Evolutionary conservation across 345 rosid species (phyloP), one percentile per base, ranked within the genome.

Genomic region (Brassica carinata): DNA sequence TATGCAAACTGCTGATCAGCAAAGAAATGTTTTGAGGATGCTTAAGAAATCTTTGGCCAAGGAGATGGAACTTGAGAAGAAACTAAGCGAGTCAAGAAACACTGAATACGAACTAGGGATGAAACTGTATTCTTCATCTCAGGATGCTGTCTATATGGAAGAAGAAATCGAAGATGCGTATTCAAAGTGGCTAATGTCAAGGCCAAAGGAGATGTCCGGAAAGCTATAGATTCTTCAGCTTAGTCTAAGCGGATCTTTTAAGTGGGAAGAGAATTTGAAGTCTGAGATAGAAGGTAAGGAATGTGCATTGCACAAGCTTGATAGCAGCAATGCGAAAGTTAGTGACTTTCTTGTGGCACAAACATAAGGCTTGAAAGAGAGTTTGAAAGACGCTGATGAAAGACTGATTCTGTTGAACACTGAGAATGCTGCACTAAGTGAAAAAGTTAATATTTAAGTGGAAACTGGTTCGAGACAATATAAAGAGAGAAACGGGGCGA

Each of bases 1-100:
- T 71, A 86, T 89, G 92, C 92, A 91, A 83, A 93, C 96, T 26
- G 89, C 89, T 71, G 91, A 88, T 70, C 94, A 95, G 69, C 94
- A 91, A 72, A 89, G 89, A 67, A 85, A 88, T 57, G 80, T 89
- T 79, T 83, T 95, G 85, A 91, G 92, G 84, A 90, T 93, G 96
- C 90, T 95, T 63, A 98, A 93, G 86, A 91, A 89, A 80, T 91
- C 99, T 71, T 85, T 95, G 90, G 98, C 98, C 5, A 90, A 90
- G 77, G 99, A 95, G 85, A 84, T 95, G 84, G 98, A 95, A 79
- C 86, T 90, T 64, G 97, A 95, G 80, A 88, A 90, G 87, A 93
- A 90, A 79, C 80, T 93, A 72, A 81, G 81, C 9, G 98, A 95
- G 69, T 86, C 96, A 59, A 88, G 87, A 81, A 87, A 85, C 75